Conservation (phyloP, 805 yeast species). For the Starmerella sp. region DNA sequence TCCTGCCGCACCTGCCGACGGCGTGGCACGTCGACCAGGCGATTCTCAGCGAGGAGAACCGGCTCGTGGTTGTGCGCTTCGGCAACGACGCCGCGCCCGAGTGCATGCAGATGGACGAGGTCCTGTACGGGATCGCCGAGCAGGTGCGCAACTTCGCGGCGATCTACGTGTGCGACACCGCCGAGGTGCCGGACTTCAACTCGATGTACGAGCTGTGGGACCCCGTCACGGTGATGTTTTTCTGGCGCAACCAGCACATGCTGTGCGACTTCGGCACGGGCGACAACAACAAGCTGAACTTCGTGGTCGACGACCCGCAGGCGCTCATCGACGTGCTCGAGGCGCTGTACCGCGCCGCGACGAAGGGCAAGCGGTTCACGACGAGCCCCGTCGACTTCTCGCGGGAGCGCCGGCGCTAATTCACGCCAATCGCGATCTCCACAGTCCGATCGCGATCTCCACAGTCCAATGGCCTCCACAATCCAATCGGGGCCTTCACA, state of each 20-base stretch:
- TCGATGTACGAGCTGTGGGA: conserved; percentile 83
- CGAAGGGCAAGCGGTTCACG: conserved; percentile 85
- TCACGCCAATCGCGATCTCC: neutral
- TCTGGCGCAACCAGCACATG: conserved; percentile 85
- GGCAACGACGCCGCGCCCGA: conserved; percentile 67
- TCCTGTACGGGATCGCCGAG: conserved; percentile 66
- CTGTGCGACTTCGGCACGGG: conserved; percentile 99
- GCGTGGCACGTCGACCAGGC: conserved; percentile 99
- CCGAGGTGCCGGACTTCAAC: conserved; percentile 81
- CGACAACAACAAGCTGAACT: conserved; percentile 86
- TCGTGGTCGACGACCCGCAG: conserved; percentile 64
- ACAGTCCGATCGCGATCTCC: no score
- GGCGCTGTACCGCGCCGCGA: conserved; percentile 80
- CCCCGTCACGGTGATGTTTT: conserved; percentile 87
- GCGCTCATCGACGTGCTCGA: conserved; percentile 87
- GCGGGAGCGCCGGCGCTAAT: conserved; percentile 7
- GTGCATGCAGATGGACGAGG: conserved; percentile 85
- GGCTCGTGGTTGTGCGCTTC: conserved; percentile 78
- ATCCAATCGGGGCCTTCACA: no score
- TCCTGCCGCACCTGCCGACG: conserved; percentile 65
- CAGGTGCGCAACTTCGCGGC: conserved; percentile 80
- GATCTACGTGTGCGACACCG: conserved; percentile 78
- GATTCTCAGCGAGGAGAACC: conserved; percentile 72
- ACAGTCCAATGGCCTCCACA: no score
- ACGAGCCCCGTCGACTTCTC: conserved; percentile 51